Evolutionary conservation across 257 asterid genomes (phyloP), one percentile per base, ranked within the genome.

Genomic region (Cinchona pubescens): DNA sequence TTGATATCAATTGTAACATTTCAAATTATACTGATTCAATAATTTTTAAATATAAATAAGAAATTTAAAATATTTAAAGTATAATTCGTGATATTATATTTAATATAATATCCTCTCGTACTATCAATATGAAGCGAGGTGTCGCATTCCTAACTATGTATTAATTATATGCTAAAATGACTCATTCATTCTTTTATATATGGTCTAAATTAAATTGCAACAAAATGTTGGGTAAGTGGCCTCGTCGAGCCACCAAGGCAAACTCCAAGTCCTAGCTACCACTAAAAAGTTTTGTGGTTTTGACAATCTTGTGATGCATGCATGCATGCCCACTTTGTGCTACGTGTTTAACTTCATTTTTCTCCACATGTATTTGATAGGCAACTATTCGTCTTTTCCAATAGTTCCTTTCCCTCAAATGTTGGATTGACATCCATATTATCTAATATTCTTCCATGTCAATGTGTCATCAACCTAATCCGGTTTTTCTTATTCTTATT

Each of bases 281-380:
- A 34, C 21, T 21, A 8, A 11, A 13, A 59, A 32, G 0, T 69
- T 32, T 59, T n/a, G 75, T 59, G 80, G n/a, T 63, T 21, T 27
- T 43, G 25, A 42, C 76, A 32, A 11, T 34, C 23, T 45, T 18
- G 32, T 71, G 66, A 51, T 32, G 35, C 53, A n/a, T n/a, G n/a
- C n/a, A n/a, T n/a, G n/a, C n/a, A n/a, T n/a, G n/a, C n/a, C 27
- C 68, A 43, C 14, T 59, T 72, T 29, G 63, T 48, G 43, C 43
- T 62, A 15, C 53, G 60, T 67, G 79, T 67, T 67, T 27, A 34
- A 34, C 51, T 69, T 69, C 71, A 35, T 27, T 59, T 42, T 59
- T 42, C 62, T 30, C 75, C 75, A 59, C 80, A 76, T 43, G 60
- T n/a, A 76, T 29, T 49, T 21, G 49, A 56, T 67, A 23, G 45